Base-by-base conservation (phyloP, 2,329 filamentous ascomycete species). In the Dryadomyces quercivorus region DNA sequence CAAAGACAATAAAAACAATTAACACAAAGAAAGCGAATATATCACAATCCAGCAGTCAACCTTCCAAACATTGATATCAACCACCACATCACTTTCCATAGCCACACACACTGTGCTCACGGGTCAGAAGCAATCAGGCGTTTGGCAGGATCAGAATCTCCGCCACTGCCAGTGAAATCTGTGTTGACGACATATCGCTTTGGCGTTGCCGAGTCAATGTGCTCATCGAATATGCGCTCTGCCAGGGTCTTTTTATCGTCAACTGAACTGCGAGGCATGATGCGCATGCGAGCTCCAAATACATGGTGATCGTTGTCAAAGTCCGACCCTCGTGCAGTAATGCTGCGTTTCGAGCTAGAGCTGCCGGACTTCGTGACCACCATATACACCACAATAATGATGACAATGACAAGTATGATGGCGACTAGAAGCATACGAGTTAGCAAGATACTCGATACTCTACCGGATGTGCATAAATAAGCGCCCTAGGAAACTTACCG, bases 391-490 rank as follows among this genome's bases (percentile, higher is more conserved):
- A 75, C 71, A 9, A 81, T 72, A 49, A 74, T 66, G 52, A 77
- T 71, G 45, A 74, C 73, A 47, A 81, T 70, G 49, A 82, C 67
- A 52, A 75, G 61, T 47, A 82, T 68, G 51, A 82, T 78, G 50
- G 68, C 66, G 47, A 81, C 75, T 78, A 55, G 2, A 38, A 20
- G 10, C 34, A 42, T 40, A 16, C 5, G 10, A 34, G n/a, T 15
- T 6, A 46, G 1, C 38, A 31, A 15, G 12, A 20, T 50, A 40
- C 36, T n/a, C n/a, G n/a, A 8, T 40, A 3, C 10, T 16, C n/a
- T n/a, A n/a, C n/a, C 4, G 36, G 36, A 13, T 5, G 26, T 40
- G 36, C 4, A 40, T 40, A 40, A 13, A 40, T 40, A 3, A 12
- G 4, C 10, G 5, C 15, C 36, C 16, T 12, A 18, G 10, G 36